Evolutionary conservation across 768 basidiomycete species (phyloP), one percentile per base, ranked within the genome.

Genomic region (Suillus ampliporus): DNA sequence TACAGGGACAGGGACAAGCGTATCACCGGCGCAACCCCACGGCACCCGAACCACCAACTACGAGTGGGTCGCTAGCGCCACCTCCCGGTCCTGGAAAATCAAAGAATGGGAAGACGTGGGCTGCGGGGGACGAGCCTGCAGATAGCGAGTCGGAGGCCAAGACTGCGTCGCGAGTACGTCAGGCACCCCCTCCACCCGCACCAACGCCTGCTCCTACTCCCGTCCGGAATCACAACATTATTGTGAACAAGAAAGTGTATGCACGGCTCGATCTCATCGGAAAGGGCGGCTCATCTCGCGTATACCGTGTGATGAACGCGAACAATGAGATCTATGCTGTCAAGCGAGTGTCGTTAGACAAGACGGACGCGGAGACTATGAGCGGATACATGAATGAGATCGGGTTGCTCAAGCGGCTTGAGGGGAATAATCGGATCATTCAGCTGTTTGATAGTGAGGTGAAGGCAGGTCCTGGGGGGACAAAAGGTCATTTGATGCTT

Each of bases 351-450:
- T 86, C 91, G 17, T 81, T 99, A 23, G 94, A 97, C 74, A 89
- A 90, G 72, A 90, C 91, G 7, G 97, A 99, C 67, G 75, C 86
- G 3, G 95, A 97, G 65, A 93, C 94, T 21, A 90, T 97, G 79
- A 87, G 83, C 63, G 91, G 94, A 15, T 99, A 97, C 76, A 91
- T 94, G 86, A 98, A 98, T 74, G 97, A 99, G 81, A 98, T 99
- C 63, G 87, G 89, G 13, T 79, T 99, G 54, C 83, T 99, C 41
- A 94, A 94, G 71, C 88, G 95, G n/a, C 82, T 99, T n/a, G 88
- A 89, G 40, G 97, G 97, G 35, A 97, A 98, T 74, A 88, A 87
- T 58, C 84, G 95, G 51, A 96, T 99, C 68, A 98, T 99, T 67
- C 85, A 91, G 60, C 77, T 99, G 56, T 85, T 95, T 66, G 97